phyloP scores from a whole-genome alignment of 345 rosid genomes.

The Nasturtium officinale region DNA sequence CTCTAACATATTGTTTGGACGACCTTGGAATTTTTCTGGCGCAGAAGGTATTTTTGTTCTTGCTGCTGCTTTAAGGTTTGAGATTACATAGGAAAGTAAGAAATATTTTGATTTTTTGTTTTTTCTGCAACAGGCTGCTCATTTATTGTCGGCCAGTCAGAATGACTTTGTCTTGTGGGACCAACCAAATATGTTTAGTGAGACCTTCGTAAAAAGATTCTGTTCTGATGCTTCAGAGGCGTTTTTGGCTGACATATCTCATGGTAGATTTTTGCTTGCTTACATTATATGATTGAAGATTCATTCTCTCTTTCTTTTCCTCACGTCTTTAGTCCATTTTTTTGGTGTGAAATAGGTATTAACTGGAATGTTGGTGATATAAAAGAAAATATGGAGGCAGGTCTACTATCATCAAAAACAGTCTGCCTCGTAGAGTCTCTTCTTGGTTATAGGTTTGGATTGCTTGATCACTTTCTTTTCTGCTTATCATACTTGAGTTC shows the following conservation, averaged over 20 bases:
- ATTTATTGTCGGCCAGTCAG: conserved; percentile 51
- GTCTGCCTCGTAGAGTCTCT: conserved; percentile 70
- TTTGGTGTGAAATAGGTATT: conserved; percentile 42
- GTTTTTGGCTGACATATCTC: conserved; percentile 48
- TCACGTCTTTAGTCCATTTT: conserved; percentile 9
- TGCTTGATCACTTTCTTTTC: conserved; percentile 11
- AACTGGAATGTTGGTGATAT: conserved; percentile 48
- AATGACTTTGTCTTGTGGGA: conserved; percentile 51
- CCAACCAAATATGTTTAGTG: conserved; percentile 47
- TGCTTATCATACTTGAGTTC: background rate
- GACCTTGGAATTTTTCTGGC: conserved; percentile 85
- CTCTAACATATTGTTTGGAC: conserved; percentile 60
- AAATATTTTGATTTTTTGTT: background rate
- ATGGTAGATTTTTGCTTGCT: conserved; percentile 52
- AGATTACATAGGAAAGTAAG: background rate
- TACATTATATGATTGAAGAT: conserved; percentile 4
- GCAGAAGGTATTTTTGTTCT: conserved; percentile 57
- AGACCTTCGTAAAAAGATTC: conserved; percentile 51
- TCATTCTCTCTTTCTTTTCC: conserved; percentile 5
- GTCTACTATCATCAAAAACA: conserved; percentile 58
- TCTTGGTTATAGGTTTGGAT: conserved; percentile 67
- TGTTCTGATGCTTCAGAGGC: conserved; percentile 51
- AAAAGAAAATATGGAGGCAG: conserved; percentile 46
- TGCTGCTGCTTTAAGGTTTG: conserved; percentile 4
- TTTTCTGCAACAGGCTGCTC: conserved; percentile 66